phyloP scores from a whole-genome alignment of 768 basidiomycete genomes.

The Fomitopsis serialis region DNA sequence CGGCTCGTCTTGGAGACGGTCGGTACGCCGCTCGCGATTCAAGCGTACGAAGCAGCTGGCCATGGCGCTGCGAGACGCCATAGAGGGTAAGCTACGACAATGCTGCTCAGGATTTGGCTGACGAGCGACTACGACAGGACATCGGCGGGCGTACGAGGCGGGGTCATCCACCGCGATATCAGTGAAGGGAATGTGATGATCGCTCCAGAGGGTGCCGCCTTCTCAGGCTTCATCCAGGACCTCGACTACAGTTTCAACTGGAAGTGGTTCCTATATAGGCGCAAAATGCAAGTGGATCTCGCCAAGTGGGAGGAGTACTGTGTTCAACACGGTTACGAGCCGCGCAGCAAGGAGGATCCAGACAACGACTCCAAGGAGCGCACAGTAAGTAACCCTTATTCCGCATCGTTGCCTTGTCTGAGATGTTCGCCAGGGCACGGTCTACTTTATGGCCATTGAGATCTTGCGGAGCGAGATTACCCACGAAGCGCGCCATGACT shows the following conservation, averaged over 20 bases:
- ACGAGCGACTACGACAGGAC: too few relatives aligned
- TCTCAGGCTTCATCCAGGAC: slow-evolving; percentile 1
- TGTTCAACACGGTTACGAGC: background rate
- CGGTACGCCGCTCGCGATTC: slow-evolving; percentile 7
- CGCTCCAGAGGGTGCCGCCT: background rate
- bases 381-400: background rate
- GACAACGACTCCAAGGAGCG: background rate
- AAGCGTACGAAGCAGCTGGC: slow-evolving; percentile 7
- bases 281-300: background rate
- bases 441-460: slow-evolving; percentile 6
- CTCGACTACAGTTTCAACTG: slow-evolving; percentile 6
- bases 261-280: background rate
- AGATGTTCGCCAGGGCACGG: slow-evolving; percentile 7
- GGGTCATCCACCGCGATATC: slow-evolving; percentile 14
- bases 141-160: slow-evolving; percentile 6
- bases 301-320: background rate
- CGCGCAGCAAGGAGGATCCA: background rate
- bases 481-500: too few relatives aligned
- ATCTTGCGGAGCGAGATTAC: background rate
- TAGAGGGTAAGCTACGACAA: slow-evolving; percentile 3
- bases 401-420: too few relatives aligned
- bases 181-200: slow-evolving; percentile 17
- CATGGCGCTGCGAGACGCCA: slow-evolving; percentile 8
- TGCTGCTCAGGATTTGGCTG: background rate
- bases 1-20: slow-evolving; percentile 7